phyloP scores from a whole-genome alignment of 306 rosid genomes.

The Sophora flavescens region DNA sequence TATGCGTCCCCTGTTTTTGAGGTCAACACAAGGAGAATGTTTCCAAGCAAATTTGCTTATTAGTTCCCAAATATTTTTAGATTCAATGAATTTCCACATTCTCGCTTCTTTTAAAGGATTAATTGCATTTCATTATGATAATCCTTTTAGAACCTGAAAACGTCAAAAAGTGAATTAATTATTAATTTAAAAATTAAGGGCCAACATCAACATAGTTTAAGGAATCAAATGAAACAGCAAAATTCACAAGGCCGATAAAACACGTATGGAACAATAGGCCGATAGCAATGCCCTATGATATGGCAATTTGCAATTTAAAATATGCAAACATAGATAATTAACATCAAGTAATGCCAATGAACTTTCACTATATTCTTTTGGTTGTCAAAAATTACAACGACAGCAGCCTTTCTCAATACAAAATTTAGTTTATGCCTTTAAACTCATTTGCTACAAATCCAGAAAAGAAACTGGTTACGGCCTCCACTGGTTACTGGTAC shows the following conservation, averaged over 20 bases:
- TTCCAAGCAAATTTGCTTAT: constrained; percentile 61
- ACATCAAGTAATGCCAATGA: constrained; percentile 5
- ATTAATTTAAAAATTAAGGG: background rate
- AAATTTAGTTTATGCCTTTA: constrained; percentile 42
- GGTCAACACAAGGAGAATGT: constrained; percentile 54
- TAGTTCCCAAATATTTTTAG: constrained; percentile 23
- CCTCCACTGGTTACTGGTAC: constrained; percentile 32
- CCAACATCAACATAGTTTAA: background rate
- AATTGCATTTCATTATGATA: constrained; percentile 17
- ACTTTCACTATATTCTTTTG: constrained; percentile 16
- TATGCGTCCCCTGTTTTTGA: constrained; percentile 74
- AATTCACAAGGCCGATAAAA: background rate
- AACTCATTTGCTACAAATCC: constrained; percentile 28
- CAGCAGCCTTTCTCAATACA: constrained; percentile 38
- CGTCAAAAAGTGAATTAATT: constrained; percentile 9
- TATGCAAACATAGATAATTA: constrained; percentile 23
- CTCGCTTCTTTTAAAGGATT: constrained; percentile 28
- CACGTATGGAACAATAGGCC: constrained; percentile 18
- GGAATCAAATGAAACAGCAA: background rate
- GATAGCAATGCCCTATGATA: background rate
- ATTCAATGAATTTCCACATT: constrained; percentile 20
- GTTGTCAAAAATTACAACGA: constrained; percentile 36
- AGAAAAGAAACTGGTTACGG: constrained; percentile 20
- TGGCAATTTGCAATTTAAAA: constrained; percentile 8
- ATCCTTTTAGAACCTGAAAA: constrained; percentile 5